Evolutionary conservation across 2,329 filamentous ascomycete species (phyloP), one percentile per base, ranked within the genome.

Genomic region (Fusarium abutilonis): DNA sequence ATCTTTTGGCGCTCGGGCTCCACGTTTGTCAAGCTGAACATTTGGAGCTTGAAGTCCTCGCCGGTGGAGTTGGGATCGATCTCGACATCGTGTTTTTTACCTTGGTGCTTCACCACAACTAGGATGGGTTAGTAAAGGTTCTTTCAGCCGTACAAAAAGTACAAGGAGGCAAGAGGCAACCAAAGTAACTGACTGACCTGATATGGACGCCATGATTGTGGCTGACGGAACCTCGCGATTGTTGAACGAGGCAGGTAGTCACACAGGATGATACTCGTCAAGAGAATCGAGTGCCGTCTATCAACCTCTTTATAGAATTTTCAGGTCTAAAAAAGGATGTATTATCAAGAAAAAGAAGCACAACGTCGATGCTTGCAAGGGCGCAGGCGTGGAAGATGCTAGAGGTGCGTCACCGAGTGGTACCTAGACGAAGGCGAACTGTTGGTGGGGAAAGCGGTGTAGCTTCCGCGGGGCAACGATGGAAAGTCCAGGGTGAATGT

Each of bases 1-100:
- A 99, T 91, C 80, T 98, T 98, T 78, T 99, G 96, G 62, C 94
- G 90, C 63, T 96, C 92, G 65, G 95, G 95, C 75, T 98, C 95
- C 73, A 99, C 95, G 60, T 92, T 93, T 42, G 95, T 99, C 52
- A 99, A 82, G 63, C 93, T 97, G 80, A 90, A 99, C 56, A 99
- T 86, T 77, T 98, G 95, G 73, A 91, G 92, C 77, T 98, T 99
- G 82, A 99, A 92, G 54, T 91, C 91, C 77, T 97, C 93, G 77
- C 95, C 95, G 61, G 88, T 92, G 41, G 91, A 89, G 23, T 86
- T 83, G 39, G 91, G 84, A 75, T 98, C 94, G 72, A 99, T 86
- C 61, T 98, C 94, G 75, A 99, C 86, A 74, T 98, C 89, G 81
- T 98, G 90, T 76, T 93, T 94, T 77, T 95, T 97, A 80, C 94